Conservation (phyloP, 129 eudicot species). For the Arctium lappa region DNA sequence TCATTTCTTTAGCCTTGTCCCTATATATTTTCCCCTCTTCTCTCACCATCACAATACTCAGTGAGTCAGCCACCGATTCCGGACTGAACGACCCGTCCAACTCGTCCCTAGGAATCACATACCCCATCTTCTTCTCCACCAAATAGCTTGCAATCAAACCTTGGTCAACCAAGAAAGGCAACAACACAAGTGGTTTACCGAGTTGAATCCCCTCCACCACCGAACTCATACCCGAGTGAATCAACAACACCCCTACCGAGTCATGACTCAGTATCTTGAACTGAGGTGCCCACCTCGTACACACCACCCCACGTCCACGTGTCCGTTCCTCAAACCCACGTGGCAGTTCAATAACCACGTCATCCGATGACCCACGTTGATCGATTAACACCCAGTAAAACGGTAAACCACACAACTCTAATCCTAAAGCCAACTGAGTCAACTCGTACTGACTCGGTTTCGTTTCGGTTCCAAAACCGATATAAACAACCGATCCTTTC, state of each 20-base stretch:
- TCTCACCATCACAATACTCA: constrained; percentile 7
- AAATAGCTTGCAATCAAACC: constrained; percentile 4
- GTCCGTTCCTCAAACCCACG: constrained; percentile 4
- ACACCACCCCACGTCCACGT: constrained; percentile 14
- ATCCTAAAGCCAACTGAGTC: constrained; percentile 7
- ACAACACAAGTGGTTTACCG: constrained; percentile 1
- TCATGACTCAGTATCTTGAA: constrained; percentile 16
- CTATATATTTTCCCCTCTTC: constrained; percentile 18
- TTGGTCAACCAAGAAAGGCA: constrained; percentile 10
- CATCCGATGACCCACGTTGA: background rate
- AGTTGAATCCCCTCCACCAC: constrained; percentile 7
- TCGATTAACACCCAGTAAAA: constrained; percentile 10
- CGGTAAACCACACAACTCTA: constrained; percentile 3
- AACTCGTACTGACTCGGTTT: constrained; percentile 19
- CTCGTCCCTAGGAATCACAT: background rate
- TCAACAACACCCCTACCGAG: constrained; percentile 19
- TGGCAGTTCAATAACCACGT: background rate
- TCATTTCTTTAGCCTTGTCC: constrained; percentile 18
- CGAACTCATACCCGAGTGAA: constrained; percentile 16
- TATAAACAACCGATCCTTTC: constrained; percentile 22
- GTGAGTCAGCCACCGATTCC: constrained; percentile 9
- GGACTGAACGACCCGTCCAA: constrained; percentile 13
- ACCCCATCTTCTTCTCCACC: constrained; percentile 12
- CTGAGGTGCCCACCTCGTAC: constrained; percentile 11
- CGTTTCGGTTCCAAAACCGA: constrained; percentile 23